Evolutionary conservation across 768 basidiomycete genomes (phyloP).

Genomic region (Mycena leptocephala): DNA sequence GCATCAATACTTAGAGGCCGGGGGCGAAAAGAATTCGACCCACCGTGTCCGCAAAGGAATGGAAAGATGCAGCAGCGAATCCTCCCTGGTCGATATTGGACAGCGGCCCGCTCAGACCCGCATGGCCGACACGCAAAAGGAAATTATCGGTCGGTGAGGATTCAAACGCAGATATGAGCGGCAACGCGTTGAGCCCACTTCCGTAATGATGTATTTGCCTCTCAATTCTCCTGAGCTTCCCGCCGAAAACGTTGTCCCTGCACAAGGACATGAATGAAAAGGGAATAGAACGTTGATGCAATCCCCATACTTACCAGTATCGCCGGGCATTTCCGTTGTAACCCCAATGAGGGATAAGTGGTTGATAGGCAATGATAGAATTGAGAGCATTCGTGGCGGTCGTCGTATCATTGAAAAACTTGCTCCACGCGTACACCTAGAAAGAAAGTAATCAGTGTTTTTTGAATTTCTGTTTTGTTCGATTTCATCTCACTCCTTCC

Average conservation of each 20-base stretch:
- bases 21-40: not conserved
- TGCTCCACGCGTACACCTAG: conserved; percentile 65
- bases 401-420: conserved; percentile 66
- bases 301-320: too few relatives aligned
- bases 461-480: not conserved
- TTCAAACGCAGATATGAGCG: conserved; percentile 66
- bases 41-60: conserved; percentile 69
- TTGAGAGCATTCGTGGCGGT: conserved; percentile 69
- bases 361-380: conserved; percentile 72
- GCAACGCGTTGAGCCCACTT: conserved; percentile 69
- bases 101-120: conserved; percentile 67
- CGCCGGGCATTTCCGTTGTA: conserved; percentile 74
- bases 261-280: too few relatives aligned
- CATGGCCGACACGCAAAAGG: conserved; percentile 68
- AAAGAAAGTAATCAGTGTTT: not conserved
- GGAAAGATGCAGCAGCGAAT: conserved; percentile 73
- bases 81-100: conserved; percentile 73
- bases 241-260: conserved; percentile 73
- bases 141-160: conserved; percentile 64
- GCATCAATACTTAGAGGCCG: not conserved
- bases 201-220: conserved; percentile 75
- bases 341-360: conserved; percentile 73
- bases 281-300: too few relatives aligned
- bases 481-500: conserved; percentile 58
- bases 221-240: conserved; percentile 69